Percentiles rank a stretch among this genome's conserved stretches.
Evolutionary conservation across 352 stramenopile genomes (phyloP).

Genomic region (Globisporangium echinulatum): DNA sequence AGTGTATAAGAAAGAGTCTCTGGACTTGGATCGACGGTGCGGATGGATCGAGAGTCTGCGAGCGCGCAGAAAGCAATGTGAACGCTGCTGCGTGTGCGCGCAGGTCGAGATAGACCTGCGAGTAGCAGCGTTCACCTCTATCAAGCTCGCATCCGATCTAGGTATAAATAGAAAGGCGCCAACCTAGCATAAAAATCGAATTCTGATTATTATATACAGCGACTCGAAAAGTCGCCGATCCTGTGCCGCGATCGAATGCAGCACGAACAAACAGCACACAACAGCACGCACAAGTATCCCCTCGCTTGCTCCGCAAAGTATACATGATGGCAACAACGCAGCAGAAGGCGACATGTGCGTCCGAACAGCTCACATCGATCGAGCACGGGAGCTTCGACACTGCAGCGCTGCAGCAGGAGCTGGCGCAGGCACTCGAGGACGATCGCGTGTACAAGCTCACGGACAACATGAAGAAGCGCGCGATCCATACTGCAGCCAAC

Average conservation of each 20-base stretch:
- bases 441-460: conserved; percentile 82
- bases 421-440: conserved; percentile 66
- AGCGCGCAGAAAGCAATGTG: too few species aligned
- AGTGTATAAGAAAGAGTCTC: too few species aligned
- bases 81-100: too few species aligned
- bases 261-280: not conserved
- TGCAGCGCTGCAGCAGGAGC: conserved; percentile 58
- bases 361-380: conserved; percentile 57
- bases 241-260: not conserved
- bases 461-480: conserved; percentile 84
- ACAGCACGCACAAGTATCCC: too few species aligned
- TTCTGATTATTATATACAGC: too few species aligned
- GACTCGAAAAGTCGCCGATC: not conserved
- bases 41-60: too few species aligned
- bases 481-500: conserved; percentile 75
- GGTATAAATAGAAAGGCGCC: too few species aligned
- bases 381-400: conserved; percentile 76
- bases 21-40: too few species aligned
- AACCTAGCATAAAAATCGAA: too few species aligned
- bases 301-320: not conserved
- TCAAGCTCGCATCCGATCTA: too few species aligned
- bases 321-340: conserved; percentile 21
- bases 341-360: not conserved
- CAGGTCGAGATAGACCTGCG: too few species aligned
- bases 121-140: too few species aligned